These are phyloP conservation scores for Nemania serpens DNA, from an alignment of 2,329 filamentous ascomycete species.

Conservation along the genomic window DNA sequence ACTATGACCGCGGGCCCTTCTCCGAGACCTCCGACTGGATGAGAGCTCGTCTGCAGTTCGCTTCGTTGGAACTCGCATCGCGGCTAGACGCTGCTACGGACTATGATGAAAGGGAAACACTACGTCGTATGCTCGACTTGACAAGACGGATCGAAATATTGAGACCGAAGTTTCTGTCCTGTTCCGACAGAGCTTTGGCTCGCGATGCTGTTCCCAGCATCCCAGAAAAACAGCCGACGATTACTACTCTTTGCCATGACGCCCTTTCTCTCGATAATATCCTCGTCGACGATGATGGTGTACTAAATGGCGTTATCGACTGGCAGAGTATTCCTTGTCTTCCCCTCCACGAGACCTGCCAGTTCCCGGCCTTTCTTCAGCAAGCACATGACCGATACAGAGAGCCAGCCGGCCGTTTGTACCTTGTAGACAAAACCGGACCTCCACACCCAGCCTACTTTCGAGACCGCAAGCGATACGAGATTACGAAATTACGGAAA, in stretches of 20 bases:
- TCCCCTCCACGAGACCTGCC: conserved; percentile 40
- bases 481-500: conserved; percentile 35
- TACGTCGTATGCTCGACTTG: conserved; percentile 27
- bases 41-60: conserved; percentile 28
- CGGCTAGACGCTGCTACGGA: conserved; percentile 7
- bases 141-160: conserved; percentile 31
- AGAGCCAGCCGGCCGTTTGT: conserved; percentile 21
- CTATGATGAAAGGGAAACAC: conserved; percentile 14
- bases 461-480: conserved; percentile 28
- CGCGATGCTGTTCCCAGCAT: background rate
- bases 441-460: conserved; percentile 25
- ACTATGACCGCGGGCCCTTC: conserved; percentile 30
- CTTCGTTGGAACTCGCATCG: conserved; percentile 29
- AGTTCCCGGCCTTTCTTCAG: conserved; percentile 41
- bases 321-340: conserved; percentile 43
- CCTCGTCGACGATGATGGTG: conserved; percentile 40
- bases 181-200: background rate
- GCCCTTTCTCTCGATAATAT: conserved; percentile 43
- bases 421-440: conserved; percentile 4
- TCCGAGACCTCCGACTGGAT: conserved; percentile 29
- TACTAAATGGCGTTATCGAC: conserved; percentile 40
- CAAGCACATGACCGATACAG: conserved; percentile 27
- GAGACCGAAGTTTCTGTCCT: conserved; percentile 25
- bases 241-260: conserved; percentile 41
- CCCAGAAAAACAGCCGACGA: conserved; percentile 8